Evolutionary conservation across 2,329 filamentous ascomycete genomes (phyloP).

Genomic region (Epichloe typhina): DNA sequence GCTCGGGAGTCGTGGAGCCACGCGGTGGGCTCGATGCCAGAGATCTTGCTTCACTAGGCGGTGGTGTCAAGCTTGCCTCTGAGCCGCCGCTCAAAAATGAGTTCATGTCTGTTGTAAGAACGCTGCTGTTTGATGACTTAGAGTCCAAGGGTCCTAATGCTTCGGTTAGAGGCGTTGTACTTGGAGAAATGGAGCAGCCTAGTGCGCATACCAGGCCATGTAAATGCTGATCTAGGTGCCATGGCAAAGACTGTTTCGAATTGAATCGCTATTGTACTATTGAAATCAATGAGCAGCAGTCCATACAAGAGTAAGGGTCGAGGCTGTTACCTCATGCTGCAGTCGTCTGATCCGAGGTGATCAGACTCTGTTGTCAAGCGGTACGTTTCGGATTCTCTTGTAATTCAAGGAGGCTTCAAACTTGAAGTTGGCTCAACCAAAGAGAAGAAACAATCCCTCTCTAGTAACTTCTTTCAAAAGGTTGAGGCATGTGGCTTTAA

Average conservation of each 20-base stretch:
- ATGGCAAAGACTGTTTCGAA: conserved; percentile 39
- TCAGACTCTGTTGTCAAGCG: background rate
- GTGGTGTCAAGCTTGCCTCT: conserved; percentile 35
- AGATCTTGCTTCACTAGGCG: conserved; percentile 36
- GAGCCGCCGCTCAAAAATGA: conserved; percentile 30
- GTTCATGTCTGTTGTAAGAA: conserved; percentile 32
- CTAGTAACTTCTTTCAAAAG: background rate
- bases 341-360: background rate
- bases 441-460: background rate
- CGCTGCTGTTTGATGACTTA: conserved; percentile 16
- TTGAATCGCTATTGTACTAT: conserved; percentile 35
- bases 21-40: conserved; percentile 45
- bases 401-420: background rate
- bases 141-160: conserved; percentile 22
- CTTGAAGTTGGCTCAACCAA: too few species aligned
- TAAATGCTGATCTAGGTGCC: conserved; percentile 35
- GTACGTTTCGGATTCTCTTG: background rate
- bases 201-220: conserved; percentile 31
- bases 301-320: background rate
- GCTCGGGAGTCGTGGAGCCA: conserved; percentile 40
- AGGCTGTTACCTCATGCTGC: conserved; percentile 24
- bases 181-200: conserved; percentile 4
- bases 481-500: background rate
- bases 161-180: background rate
- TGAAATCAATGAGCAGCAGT: background rate